These are phyloP conservation scores for Pueraria montana DNA, from an alignment of 306 rosid genomes.

Conservation along the genomic window DNA sequence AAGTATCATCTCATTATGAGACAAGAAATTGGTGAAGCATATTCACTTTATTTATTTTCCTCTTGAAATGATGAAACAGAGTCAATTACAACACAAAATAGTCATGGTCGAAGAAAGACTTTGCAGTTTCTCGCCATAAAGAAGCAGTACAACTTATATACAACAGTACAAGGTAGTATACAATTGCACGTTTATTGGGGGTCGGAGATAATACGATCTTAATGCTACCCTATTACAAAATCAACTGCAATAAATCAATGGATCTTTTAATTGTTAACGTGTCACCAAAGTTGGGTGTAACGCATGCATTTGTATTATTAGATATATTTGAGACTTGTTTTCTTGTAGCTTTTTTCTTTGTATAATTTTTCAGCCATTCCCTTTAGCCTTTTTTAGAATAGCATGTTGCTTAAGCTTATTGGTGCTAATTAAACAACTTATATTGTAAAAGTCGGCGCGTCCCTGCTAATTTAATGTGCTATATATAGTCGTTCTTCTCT, in stretches of 20 bases:
- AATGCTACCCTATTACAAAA: background rate
- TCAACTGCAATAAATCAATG: background rate
- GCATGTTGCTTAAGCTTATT: background rate
- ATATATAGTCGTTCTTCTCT: background rate
- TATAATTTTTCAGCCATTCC: background rate
- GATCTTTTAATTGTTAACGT: background rate
- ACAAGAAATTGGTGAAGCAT: background rate
- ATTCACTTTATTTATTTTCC: background rate
- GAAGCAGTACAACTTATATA: background rate
- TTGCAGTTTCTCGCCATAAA: background rate
- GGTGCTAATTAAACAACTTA: background rate
- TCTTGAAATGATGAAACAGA: conserved; percentile 1
- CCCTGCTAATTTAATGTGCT: background rate
- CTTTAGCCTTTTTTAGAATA: background rate
- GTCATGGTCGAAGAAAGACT: background rate
- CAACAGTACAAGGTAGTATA: background rate
- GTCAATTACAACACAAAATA: background rate
- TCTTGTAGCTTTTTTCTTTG: background rate
- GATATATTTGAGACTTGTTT: background rate
- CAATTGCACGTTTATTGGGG: background rate
- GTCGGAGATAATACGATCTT: background rate
- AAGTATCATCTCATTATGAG: background rate
- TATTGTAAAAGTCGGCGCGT: background rate
- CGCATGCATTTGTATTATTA: background rate
- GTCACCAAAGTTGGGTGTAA: background rate